Conservation (phyloP, 495 filamentous ascomycete species). For the Cercophora newfieldiana region DNA sequence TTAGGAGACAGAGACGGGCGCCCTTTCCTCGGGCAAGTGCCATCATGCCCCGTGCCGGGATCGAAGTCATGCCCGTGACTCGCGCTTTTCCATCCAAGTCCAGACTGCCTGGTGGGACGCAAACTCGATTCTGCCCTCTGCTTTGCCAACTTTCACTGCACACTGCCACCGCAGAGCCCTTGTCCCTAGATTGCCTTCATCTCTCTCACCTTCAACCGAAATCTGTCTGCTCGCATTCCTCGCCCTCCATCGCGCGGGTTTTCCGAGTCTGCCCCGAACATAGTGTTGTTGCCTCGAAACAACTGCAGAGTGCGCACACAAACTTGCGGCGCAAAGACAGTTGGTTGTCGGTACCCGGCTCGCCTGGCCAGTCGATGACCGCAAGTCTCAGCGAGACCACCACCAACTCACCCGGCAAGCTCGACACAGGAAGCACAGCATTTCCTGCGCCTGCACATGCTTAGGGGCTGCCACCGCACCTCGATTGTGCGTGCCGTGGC, state of each 20-base stretch:
- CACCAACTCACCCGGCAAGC: not conserved
- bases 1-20: not conserved
- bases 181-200: not conserved
- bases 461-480: not conserved
- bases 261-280: not conserved
- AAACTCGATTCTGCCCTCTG: not conserved
- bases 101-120: not conserved
- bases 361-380: not conserved
- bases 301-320: not conserved
- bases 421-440: conserved; percentile 13
- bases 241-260: not conserved
- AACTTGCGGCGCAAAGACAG: not conserved
- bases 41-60: not conserved
- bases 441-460: conserved; percentile 2
- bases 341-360: not conserved
- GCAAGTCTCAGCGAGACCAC: not conserved
- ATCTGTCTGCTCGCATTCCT: not conserved
- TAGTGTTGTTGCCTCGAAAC: not conserved
- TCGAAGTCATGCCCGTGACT: not conserved
- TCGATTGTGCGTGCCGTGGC: conserved; percentile 17
- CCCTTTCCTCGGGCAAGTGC: not conserved
- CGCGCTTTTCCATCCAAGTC: not conserved
- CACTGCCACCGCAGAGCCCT: not conserved
- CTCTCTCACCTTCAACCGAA: not conserved
- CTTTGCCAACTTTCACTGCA: not conserved